Percentiles rank a stretch among this genome's conserved stretches.
Evolutionary conservation across 345 rosid species (phyloP).

Genomic region (Rhizophora apiculata): DNA sequence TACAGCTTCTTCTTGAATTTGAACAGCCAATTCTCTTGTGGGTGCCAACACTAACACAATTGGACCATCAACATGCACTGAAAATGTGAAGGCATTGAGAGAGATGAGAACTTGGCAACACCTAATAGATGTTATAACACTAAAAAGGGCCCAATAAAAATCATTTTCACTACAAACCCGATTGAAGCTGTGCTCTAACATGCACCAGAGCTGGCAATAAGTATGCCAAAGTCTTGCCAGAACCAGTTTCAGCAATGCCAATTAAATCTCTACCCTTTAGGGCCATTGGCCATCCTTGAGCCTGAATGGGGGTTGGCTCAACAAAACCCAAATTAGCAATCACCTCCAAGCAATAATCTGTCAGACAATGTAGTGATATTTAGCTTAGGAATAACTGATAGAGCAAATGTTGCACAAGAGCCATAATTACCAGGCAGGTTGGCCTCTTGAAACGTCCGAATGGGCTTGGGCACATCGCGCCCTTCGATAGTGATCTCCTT

Average conservation of each 20-base stretch:
- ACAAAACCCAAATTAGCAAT: constrained; percentile 79
- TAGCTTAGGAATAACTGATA: not conserved
- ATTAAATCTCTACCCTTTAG: constrained; percentile 87
- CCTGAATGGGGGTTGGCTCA: constrained; percentile 93
- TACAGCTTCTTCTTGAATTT: constrained; percentile 82
- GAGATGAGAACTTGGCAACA: too few relatives aligned
- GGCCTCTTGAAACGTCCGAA: constrained; percentile 72
- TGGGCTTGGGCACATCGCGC: constrained; percentile 75
- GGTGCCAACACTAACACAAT: constrained; percentile 84
- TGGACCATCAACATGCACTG: constrained; percentile 86
- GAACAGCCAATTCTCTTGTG: constrained; percentile 95
- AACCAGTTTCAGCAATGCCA: constrained; percentile 98
- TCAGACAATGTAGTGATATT: constrained; percentile 9
- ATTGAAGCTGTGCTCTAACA: constrained; percentile 82
- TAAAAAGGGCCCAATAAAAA: not conserved
- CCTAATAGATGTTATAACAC: too few relatives aligned
- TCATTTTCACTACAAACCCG: constrained; percentile 48
- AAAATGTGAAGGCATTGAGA: not conserved
- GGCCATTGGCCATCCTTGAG: constrained; percentile 99
- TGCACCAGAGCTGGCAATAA: constrained; percentile 91
- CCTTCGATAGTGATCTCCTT: constrained; percentile 82
- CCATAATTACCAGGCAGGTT: constrained; percentile 66
- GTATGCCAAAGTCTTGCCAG: constrained; percentile 97
- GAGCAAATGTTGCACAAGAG: not conserved
- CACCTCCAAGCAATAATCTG: constrained; percentile 79